These are phyloP conservation scores for Pterocarpus macrocarpus DNA, from an alignment of 306 rosid species.

Conservation along the genomic window DNA sequence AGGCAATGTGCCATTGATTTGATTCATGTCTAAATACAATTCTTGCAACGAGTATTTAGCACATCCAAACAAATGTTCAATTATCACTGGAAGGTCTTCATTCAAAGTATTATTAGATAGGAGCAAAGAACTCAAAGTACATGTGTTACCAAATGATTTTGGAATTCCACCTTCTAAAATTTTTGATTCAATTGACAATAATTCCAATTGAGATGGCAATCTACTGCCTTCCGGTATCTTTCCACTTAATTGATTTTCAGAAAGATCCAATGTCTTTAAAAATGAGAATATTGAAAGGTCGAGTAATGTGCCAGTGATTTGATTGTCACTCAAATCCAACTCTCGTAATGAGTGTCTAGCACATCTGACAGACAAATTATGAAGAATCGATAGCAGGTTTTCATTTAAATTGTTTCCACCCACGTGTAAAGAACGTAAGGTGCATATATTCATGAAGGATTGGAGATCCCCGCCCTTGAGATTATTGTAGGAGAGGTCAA, in stretches of 20 bases:
- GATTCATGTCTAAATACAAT: neutral
- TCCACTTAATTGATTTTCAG: neutral
- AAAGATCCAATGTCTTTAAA: neutral
- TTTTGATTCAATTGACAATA: neutral
- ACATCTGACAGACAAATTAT: neutral
- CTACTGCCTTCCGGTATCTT: neutral
- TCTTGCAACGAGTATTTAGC: neutral
- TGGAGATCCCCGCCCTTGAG: neutral
- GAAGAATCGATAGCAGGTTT: neutral
- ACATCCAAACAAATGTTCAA: neutral
- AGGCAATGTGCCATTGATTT: constrained; percentile 2
- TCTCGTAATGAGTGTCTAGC: neutral
- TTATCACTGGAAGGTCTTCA: neutral
- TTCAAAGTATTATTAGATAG: neutral
- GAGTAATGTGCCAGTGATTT: constrained; percentile 16
- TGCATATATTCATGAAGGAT: neutral
- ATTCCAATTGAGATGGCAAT: constrained; percentile 1
- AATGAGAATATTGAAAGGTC: constrained; percentile 1
- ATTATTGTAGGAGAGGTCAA: neutral
- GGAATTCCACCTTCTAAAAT: constrained; percentile 29
- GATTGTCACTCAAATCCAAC: neutral
- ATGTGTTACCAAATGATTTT: neutral
- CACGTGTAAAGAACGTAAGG: neutral
- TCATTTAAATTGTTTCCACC: neutral
- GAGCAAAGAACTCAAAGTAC: neutral